phyloP scores from a whole-genome alignment of 2,329 filamentous ascomycete genomes.

The Colletotrichum sansevieriae region DNA sequence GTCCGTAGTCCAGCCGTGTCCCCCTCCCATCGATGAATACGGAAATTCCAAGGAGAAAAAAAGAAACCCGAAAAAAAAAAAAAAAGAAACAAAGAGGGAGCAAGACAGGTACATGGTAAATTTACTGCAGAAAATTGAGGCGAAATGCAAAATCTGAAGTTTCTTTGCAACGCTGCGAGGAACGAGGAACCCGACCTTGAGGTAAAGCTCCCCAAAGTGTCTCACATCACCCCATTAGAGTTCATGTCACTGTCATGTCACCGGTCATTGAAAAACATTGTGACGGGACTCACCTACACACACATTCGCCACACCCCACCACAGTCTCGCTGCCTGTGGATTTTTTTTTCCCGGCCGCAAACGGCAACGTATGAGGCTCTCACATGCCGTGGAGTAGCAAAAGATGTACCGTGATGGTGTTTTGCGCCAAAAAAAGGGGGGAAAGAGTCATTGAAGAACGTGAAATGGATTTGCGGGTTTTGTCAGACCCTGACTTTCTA shows the following conservation, averaged over 20 bases:
- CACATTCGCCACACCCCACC: not conserved
- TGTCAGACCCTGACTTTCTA: constrained; percentile 23
- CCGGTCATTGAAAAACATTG: constrained; percentile 26
- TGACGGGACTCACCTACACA: constrained; percentile 23
- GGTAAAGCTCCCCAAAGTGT: constrained; percentile 21
- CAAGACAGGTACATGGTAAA: not conserved
- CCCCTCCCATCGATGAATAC: constrained; percentile 11
- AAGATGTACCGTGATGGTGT: no score
- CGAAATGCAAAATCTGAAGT: not conserved
- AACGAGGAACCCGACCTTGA: constrained; percentile 7
- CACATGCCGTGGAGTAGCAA: no score
- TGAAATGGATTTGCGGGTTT: constrained; percentile 16
- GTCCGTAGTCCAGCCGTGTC: not conserved
- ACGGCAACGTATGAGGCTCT: not conserved
- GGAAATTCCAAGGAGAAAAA: constrained; percentile 26
- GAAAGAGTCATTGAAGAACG: not conserved
- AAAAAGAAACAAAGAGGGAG: constrained; percentile 3
- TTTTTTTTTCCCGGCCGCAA: constrained; percentile 5
- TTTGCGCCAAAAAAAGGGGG: not conserved
- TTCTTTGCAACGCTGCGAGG: not conserved
- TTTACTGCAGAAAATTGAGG: no score
- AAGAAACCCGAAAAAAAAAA: not conserved
- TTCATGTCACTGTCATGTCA: constrained; percentile 27
- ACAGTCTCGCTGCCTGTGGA: not conserved
- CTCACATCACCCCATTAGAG: constrained; percentile 36